Evolutionary conservation across 768 basidiomycete genomes (phyloP), one percentile per base, ranked within the genome.

Genomic region (Psilocybe sp.): DNA sequence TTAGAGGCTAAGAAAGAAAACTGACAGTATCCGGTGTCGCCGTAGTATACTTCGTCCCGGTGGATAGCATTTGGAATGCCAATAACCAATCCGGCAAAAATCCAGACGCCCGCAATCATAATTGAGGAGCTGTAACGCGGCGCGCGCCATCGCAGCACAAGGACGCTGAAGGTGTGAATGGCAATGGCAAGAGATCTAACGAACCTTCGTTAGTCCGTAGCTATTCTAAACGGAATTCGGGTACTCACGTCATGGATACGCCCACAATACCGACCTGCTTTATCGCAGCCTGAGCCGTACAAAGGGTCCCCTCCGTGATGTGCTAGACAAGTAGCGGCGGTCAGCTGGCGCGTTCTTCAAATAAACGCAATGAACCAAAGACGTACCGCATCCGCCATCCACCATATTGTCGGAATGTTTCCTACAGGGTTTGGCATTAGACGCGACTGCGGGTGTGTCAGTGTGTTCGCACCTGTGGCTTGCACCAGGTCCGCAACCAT

Each of bases 211-310:
- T 13, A 16, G 35, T 5, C 53, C 59, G 35, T 52, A 67, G 64
- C 38, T 65, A 52, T 19, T 28, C 23, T 28, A 4, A 7, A 7
- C 5, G 18, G 57, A 50, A 47, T 62, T 5, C 9, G 40, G 41
- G 14, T 50, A 76, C 70, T 37, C 48, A 71, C 71, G 66, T 68
- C 35, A 73, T 57, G 7, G 78, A 71, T 7, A 71, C 73, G 0
- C 74, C 74, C n/a, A 77, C 70, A 49, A 79, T 78, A 1, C 78
- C 74, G 1, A 71, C 50, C 39, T 79, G 76, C 60, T 77, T 78
- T 44, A 80, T 40, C 23, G 64, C 68, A 43, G 68, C 77, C 64
- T 81, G 79, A 0, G 68, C 68, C 5, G 72, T 71, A 58, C 78
- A 81, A 1, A 75, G 63, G 0, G 61, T 36, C 8, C 69, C 75